A percentile compares a stretch with the other conserved stretches of the same genome.
Evolutionary conservation across 192 early-diverging fungal genomes (phyloP).

Genomic region (Powellomyces hirtus): DNA sequence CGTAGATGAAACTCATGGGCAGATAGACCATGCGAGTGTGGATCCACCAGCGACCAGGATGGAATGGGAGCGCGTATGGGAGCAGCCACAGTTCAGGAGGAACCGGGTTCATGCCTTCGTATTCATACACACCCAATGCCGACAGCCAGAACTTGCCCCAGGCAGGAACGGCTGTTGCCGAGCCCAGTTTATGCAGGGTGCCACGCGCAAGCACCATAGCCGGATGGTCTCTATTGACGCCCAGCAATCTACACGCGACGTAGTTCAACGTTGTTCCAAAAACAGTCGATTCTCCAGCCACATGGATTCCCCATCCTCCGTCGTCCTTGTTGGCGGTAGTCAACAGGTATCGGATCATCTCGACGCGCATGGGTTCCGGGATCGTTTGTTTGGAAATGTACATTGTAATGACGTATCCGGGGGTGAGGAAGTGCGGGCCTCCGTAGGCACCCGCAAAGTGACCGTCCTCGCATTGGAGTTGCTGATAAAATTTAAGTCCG

Average conservation of each 20-base stretch:
- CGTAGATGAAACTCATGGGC: constrained; percentile 95
- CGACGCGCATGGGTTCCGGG: constrained; percentile 61
- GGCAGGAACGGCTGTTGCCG: constrained; percentile 79
- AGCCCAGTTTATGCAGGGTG: constrained; percentile 80
- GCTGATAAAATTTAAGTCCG: constrained; percentile 85
- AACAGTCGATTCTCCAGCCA: constrained; percentile 86
- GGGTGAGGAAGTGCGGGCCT: constrained; percentile 95
- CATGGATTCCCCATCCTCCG: constrained; percentile 98
- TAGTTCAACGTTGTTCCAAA: constrained; percentile 98
- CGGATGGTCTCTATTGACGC: constrained; percentile 81
- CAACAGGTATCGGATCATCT: constrained; percentile 85
- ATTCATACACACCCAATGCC: constrained; percentile 88
- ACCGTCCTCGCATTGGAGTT: constrained; percentile 87
- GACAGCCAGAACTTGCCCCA: constrained; percentile 99
- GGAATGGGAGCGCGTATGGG: constrained; percentile 76
- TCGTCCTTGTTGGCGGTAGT: constrained; percentile 79
- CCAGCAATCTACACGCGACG: constrained; percentile 82
- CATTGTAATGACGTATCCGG: constrained; percentile 84
- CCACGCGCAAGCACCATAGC: constrained; percentile 78
- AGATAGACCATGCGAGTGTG: constrained; percentile 92
- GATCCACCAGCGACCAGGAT: constrained; percentile 91
- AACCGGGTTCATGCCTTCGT: constrained; percentile 93
- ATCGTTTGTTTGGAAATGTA: constrained; percentile 77
- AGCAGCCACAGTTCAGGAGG: constrained; percentile 93
- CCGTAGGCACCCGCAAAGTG: constrained; percentile 97